Evolutionary conservation across 371 early-diverging fungal genomes (phyloP).

Genomic region (Chytridium lagenaria): DNA sequence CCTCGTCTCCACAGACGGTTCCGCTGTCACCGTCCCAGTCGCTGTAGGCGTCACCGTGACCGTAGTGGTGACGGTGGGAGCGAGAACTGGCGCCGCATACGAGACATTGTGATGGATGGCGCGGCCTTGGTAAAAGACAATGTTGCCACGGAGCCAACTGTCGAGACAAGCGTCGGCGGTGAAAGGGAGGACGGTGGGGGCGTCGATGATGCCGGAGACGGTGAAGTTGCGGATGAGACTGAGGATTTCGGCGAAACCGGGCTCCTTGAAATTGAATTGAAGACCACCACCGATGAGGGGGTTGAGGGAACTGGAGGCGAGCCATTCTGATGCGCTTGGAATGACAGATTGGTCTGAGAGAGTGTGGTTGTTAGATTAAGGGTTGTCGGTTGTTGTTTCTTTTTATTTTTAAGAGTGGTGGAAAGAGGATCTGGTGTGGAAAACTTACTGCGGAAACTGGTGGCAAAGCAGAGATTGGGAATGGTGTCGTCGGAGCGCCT

Average conservation of each 20-base stretch:
- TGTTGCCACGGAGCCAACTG: conserved; percentile 10
- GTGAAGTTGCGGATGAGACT: conserved; percentile 5
- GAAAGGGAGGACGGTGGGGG: background rate
- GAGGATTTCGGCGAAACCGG: conserved; percentile 10
- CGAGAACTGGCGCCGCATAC: background rate
- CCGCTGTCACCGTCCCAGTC: too few species aligned
- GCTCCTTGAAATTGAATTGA: conserved; percentile 21
- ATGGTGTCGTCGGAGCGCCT: background rate
- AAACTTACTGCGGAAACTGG: too few species aligned
- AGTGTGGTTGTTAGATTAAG: too few species aligned
- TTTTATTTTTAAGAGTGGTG: too few species aligned
- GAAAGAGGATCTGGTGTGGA: too few species aligned
- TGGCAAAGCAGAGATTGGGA: conserved; percentile 5
- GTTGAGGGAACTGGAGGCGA: conserved; percentile 10
- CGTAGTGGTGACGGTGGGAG: background rate
- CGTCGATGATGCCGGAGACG: background rate
- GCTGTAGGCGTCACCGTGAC: too few species aligned
- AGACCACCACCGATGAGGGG: conserved; percentile 16
- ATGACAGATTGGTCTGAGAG: conserved; percentile 7
- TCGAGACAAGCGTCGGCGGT: background rate
- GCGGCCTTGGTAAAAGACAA: conserved; percentile 19
- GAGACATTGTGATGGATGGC: background rate
- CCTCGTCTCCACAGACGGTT: too few species aligned
- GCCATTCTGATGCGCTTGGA: conserved; percentile 20
- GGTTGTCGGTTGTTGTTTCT: too few species aligned